Conservation (phyloP, 208 protist species). For the Leishmania lainsoni region DNA sequence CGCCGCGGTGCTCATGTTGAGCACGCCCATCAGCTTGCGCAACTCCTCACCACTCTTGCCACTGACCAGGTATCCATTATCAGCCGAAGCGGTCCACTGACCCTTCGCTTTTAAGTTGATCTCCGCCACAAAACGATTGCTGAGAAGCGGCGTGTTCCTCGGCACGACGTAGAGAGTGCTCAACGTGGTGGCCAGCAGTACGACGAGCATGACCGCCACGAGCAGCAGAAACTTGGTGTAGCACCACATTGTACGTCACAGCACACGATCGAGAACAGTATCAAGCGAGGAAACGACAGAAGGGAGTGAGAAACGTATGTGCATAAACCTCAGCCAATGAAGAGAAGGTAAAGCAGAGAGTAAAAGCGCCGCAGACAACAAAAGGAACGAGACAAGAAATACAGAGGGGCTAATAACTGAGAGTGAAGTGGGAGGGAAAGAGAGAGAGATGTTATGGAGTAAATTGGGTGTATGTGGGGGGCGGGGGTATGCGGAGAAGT, state of each 20-base stretch:
- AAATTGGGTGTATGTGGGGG: neutral
- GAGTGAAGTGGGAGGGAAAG: neutral
- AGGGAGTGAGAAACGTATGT: neutral
- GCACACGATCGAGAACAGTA: neutral
- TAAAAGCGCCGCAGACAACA: neutral
- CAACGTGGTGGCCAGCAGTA: constrained; percentile 33
- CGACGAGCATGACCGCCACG: constrained; percentile 26
- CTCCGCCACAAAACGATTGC: constrained; percentile 29
- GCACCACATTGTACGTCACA: constrained; percentile 14
- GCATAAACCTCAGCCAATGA: neutral
- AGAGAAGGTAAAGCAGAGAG: neutral
- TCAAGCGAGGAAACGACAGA: constrained; percentile 18
- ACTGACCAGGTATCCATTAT: constrained; percentile 45
- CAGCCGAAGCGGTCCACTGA: constrained; percentile 53
- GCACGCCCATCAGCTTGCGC: constrained; percentile 54
- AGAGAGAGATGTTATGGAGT: too few species aligned
- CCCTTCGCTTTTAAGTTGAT: constrained; percentile 54
- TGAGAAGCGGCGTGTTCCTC: constrained; percentile 21
- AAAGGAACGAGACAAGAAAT: neutral
- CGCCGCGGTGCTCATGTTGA: constrained; percentile 25
- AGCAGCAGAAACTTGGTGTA: constrained; percentile 23
- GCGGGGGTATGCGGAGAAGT: neutral
- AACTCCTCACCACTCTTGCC: constrained; percentile 42
- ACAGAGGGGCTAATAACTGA: neutral
- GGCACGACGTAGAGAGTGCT: constrained; percentile 27